Evolutionary conservation across 257 asterid genomes (phyloP).

Genomic region (Osmanthus fragrans): DNA sequence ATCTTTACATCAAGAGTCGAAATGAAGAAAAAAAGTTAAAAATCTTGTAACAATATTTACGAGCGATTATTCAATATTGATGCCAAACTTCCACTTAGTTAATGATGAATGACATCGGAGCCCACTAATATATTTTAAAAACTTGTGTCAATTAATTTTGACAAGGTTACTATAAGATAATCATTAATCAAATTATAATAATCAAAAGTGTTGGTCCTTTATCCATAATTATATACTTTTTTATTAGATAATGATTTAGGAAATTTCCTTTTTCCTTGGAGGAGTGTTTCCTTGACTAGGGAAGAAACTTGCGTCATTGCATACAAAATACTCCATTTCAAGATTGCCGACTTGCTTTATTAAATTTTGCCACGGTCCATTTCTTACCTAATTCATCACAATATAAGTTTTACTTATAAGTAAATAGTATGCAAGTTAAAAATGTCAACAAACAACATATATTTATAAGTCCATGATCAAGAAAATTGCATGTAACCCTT

Average conservation of each 20-base stretch:
- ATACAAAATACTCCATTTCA: conserved; percentile 29
- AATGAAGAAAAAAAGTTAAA: too few species aligned
- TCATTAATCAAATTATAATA: neutral
- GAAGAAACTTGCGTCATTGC: conserved; percentile 31
- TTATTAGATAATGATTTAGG: neutral
- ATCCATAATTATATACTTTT: conserved; percentile 1
- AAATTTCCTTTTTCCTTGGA: conserved; percentile 12
- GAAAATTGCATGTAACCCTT: neutral
- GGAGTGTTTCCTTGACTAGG: neutral
- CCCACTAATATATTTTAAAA: neutral
- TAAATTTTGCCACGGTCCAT: conserved; percentile 30
- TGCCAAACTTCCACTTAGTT: neutral
- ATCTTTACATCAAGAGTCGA: neutral
- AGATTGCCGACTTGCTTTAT: conserved; percentile 1
- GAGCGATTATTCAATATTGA: too few species aligned
- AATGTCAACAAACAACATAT: neutral
- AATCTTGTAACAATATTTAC: too few species aligned
- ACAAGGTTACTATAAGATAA: neutral
- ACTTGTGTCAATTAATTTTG: too few species aligned
- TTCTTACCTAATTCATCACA: neutral
- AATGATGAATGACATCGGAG: neutral
- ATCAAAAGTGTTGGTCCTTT: neutral
- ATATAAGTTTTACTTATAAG: neutral
- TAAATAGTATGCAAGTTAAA: too few species aligned
- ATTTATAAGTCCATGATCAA: neutral